A percentile compares a stretch with the other conserved stretches of the same genome.
Conservation (phyloP, 2,329 filamentous ascomycete genomes). For the Basipetospora chlamydospora region DNA sequence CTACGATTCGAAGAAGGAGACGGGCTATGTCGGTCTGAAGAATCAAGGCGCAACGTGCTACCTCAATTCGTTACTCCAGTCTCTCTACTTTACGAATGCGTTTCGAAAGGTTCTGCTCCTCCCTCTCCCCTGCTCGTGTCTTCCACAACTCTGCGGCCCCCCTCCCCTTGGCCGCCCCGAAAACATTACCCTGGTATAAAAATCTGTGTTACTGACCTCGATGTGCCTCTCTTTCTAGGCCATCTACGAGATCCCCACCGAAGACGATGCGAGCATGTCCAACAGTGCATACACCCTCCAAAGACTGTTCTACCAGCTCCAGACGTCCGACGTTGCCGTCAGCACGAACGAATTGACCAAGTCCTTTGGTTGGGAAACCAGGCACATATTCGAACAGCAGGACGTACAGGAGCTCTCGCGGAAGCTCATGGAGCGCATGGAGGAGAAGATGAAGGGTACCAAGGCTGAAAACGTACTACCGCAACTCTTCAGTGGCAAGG, state of each 20-base stretch:
- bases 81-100: conserved; percentile 74
- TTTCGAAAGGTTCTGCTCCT: conserved; percentile 62
- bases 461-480: conserved; percentile 77
- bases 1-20: conserved; percentile 99
- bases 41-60: conserved; percentile 94
- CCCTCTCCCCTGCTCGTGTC: neutral
- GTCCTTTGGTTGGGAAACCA: conserved; percentile 95
- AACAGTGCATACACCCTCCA: conserved; percentile 94
- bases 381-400: conserved; percentile 97
- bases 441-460: conserved; percentile 96
- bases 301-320: conserved; percentile 84
- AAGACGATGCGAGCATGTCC: conserved; percentile 61
- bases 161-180: no score
- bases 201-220: no score
- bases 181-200: no score
- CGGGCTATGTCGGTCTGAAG: conserved; percentile 88
- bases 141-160: no score
- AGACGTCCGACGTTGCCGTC: conserved; percentile 72
- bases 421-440: conserved; percentile 93
- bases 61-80: conserved; percentile 71
- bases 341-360: conserved; percentile 86
- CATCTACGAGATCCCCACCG: conserved; percentile 92
- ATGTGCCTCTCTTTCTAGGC: no score
- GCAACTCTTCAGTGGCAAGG: conserved; percentile 89
- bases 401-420: conserved; percentile 94